A percentile compares a stretch with the other conserved stretches of the same genome.
These are phyloP conservation scores for Zygnema cylindricum DNA, from an alignment of 139 green algal species.

Conservation along the genomic window DNA sequence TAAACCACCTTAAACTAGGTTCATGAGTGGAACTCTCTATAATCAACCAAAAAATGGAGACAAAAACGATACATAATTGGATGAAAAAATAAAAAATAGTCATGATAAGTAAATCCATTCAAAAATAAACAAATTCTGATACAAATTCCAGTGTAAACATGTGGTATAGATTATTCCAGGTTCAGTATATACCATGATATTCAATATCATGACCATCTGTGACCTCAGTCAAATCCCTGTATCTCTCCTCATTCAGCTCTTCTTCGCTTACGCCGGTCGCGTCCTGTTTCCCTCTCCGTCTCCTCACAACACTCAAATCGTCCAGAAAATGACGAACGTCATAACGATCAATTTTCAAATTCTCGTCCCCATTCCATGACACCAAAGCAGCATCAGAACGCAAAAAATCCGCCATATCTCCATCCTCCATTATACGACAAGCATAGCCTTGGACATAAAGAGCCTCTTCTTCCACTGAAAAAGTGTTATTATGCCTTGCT, in stretches of 20 bases:
- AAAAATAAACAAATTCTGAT: not conserved
- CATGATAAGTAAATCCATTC: not conserved
- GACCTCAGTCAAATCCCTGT: slow-evolving; percentile 20
- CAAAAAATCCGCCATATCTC: slow-evolving; percentile 3
- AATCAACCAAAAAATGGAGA: too few species aligned
- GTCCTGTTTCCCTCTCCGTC: too few species aligned
- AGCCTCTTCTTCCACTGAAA: not conserved
- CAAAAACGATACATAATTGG: not conserved
- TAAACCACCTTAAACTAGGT: too few species aligned
- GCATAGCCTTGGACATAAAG: slow-evolving; percentile 22
- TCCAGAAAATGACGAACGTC: slow-evolving; percentile 34
- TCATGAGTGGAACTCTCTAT: too few species aligned
- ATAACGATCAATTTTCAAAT: slow-evolving; percentile 42
- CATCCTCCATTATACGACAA: slow-evolving; percentile 17
- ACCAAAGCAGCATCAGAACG: not conserved
- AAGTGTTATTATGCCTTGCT: not conserved
- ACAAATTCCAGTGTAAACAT: not conserved
- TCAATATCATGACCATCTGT: not conserved
- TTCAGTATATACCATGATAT: too few species aligned
- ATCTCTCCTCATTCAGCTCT: slow-evolving; percentile 45
- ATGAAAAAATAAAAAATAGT: not conserved
- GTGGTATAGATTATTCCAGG: not conserved
- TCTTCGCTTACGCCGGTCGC: slow-evolving; percentile 22
- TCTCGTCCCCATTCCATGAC: slow-evolving; percentile 10
- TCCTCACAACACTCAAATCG: not conserved